Evolutionary conservation across 2,329 filamentous ascomycete species (phyloP).

Genomic region (Achaetomium macrosporum): DNA sequence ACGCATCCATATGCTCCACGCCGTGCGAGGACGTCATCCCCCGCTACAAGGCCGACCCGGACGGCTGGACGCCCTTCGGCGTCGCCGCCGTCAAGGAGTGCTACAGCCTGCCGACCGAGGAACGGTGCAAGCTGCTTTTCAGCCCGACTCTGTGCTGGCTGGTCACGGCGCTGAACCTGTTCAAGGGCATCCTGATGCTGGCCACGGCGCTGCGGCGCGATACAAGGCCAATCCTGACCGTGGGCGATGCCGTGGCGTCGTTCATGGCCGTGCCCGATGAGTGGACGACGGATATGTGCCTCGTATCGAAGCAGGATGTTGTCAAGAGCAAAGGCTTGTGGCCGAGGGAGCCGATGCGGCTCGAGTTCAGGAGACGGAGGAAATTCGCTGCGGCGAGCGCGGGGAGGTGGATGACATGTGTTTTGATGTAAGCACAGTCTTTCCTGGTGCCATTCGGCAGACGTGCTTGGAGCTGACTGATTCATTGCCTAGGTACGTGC

Average conservation of each 20-base stretch:
- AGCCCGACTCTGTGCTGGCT: constrained; percentile 1
- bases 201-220: not conserved
- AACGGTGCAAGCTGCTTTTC: not conserved
- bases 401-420: not conserved
- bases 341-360: not conserved
- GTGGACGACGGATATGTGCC: not conserved
- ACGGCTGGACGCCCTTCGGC: not conserved
- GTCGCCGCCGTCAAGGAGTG: not conserved
- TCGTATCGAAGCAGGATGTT: not conserved
- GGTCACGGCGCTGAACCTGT: not conserved
- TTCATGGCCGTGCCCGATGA: not conserved
- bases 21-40: not conserved
- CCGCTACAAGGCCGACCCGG: not conserved
- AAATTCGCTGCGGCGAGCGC: not conserved
- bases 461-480: too few relatives aligned
- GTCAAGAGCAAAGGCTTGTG: not conserved
- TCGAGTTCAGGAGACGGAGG: not conserved
- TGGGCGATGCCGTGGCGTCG: constrained; percentile 1
- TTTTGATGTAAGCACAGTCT: constrained; percentile 1
- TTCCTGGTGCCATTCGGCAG: too few relatives aligned
- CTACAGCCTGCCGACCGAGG: not conserved
- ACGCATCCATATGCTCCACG: not conserved
- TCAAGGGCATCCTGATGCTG: constrained; percentile 1
- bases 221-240: not conserved
- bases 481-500: not conserved